A percentile compares a stretch with the other conserved stretches of the same genome.
Evolutionary conservation across 345 rosid genomes (phyloP).

Genomic region (Isatis tinctoria): DNA sequence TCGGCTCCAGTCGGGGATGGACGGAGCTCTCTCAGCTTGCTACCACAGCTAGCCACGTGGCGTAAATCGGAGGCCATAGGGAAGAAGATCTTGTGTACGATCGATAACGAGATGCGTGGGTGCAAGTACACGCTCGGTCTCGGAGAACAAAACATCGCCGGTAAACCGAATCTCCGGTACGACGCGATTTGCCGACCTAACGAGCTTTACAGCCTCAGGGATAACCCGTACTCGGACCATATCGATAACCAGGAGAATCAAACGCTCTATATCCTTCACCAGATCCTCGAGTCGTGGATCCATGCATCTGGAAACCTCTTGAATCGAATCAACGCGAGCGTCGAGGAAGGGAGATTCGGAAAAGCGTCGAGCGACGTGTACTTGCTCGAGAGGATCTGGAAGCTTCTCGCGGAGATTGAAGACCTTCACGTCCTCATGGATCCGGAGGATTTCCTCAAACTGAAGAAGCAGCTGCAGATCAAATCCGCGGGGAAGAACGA

Average conservation of each 20-base stretch:
- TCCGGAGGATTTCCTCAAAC: slow-evolving; percentile 71
- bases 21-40: slow-evolving; percentile 65
- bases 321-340: slow-evolving; percentile 43
- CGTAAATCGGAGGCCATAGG: slow-evolving; percentile 64
- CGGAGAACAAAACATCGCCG: slow-evolving; percentile 78
- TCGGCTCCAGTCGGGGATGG: slow-evolving; percentile 38
- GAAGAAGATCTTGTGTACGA: slow-evolving; percentile 49
- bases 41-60: slow-evolving; percentile 81
- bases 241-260: slow-evolving; percentile 71
- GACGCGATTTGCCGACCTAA: slow-evolving; percentile 73
- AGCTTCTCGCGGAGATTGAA: slow-evolving; percentile 60
- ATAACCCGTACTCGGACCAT: slow-evolving; percentile 48
- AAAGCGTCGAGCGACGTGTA: slow-evolving; percentile 59
- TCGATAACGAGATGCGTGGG: slow-evolving; percentile 79
- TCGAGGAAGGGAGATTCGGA: slow-evolving; percentile 39
- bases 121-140: slow-evolving; percentile 77
- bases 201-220: slow-evolving; percentile 51
- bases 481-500: slow-evolving; percentile 47
- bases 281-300: slow-evolving; percentile 89
- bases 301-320: slow-evolving; percentile 41
- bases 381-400: slow-evolving; percentile 68
- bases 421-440: slow-evolving; percentile 78
- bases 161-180: slow-evolving; percentile 75
- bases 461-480: slow-evolving; percentile 59
- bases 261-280: slow-evolving; percentile 56